Evolutionary conservation across 2,329 filamentous ascomycete species (phyloP), one percentile per base, ranked within the genome.

Genomic region (Hypoxylon sp.): DNA sequence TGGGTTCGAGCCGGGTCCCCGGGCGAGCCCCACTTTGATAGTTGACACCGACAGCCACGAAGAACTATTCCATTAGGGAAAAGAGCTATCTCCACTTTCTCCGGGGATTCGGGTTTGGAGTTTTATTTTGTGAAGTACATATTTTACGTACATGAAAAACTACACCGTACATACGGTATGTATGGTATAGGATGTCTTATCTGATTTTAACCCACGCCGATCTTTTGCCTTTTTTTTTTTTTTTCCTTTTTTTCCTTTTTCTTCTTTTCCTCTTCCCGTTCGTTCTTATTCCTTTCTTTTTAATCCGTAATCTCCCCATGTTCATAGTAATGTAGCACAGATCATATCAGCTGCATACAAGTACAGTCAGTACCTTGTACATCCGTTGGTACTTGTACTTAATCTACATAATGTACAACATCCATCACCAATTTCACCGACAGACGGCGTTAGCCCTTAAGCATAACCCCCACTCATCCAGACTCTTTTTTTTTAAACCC

Each of bases 1-100:
- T 68, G 58, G 68, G 68, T 68, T 70, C 68, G 65, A 65, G 58
- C 68, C 65, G 68, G 61, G n/a, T 57, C 58, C 53, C 65, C 54
- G 65, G 64, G 58, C 26, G 11, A 39, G 11, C 50, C 60, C 60
- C 64, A 57, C 63, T 60, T 60, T 42, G 37, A 58, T 42, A 60
- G 48, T 54, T 51, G 52, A 65, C 55, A 60, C 35, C 47, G 31
- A 63, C 39, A 37, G n/a, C 46, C 33, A 54, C 35, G 31, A 14
- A 22, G 46, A 59, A 51, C 47, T 53, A 31, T 46, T 44, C 29
- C 19, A 5, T 54, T 54, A 54, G 29, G 24, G 35, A 37, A 60
- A 31, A 14, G 29, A 5, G 6, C 35, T 19, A 35, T 58, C 64
- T 50, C 67, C 64, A 65, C 67, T 67, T 66, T 63, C 60, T 60